A percentile compares a stretch with the other conserved stretches of the same genome.
phyloP scores from a whole-genome alignment of 1,284 basidiomycete species.

The Fomitopsis pinicola region DNA sequence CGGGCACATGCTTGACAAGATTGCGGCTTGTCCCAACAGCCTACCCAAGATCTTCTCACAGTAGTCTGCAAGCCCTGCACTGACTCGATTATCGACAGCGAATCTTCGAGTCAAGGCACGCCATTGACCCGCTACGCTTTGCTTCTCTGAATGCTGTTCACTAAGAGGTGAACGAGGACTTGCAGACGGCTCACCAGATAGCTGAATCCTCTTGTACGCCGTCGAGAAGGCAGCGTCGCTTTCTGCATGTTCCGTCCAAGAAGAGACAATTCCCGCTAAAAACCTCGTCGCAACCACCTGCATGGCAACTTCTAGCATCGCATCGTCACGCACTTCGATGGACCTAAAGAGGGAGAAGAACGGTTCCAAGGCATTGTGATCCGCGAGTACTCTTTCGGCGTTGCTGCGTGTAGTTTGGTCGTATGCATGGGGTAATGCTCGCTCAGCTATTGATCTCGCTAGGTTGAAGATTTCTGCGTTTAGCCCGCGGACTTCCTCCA shows the following conservation, averaged over 20 bases:
- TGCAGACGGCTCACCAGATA: constrained; percentile 20
- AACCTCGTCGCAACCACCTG: background rate
- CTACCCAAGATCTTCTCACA: constrained; percentile 31
- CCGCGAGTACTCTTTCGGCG: no score
- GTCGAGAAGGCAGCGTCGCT: constrained; percentile 11
- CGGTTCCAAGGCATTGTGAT: background rate
- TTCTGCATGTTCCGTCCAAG: background rate
- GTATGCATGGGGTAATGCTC: constrained; percentile 1
- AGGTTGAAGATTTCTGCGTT: constrained; percentile 49
- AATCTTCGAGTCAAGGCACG: constrained; percentile 44
- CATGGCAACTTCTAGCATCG: background rate
- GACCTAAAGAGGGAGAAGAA: background rate
- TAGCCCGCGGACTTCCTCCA: constrained; percentile 38
- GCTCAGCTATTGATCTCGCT: constrained; percentile 42
- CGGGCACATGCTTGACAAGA: constrained; percentile 26
- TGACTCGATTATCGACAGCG: constrained; percentile 5
- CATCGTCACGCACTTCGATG: background rate
- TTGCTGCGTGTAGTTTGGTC: background rate
- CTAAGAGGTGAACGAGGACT: background rate
- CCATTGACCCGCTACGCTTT: constrained; percentile 51
- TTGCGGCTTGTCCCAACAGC: constrained; percentile 39
- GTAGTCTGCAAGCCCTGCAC: constrained; percentile 19
- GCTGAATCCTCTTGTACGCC: constrained; percentile 40
- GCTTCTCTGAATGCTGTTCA: constrained; percentile 34
- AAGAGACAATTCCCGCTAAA: background rate